Base-by-base conservation (phyloP, 23 red algal species). In the Gracilaria caudata region DNA sequence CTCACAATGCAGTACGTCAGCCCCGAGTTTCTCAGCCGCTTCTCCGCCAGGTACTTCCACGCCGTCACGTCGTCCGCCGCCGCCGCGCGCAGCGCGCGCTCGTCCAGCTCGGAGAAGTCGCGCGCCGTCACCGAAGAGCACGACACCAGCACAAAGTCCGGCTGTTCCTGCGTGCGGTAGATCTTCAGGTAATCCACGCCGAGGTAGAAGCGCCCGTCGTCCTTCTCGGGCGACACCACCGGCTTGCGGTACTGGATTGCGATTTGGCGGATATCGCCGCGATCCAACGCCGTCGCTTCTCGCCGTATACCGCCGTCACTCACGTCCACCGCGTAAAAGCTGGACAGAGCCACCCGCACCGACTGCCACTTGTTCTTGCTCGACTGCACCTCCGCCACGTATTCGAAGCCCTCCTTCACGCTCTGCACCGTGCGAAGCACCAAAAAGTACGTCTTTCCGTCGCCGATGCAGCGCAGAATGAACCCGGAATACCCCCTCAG, bases 91-190 rank as follows among this genome's bases (percentile, higher is more conserved):
- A 90, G 58, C 23, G 75, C 86, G 28, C 57, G 46, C 61, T 90
- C 86, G 51, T 90, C 86, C 32, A 90, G 74, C 54, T 43, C 75
- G 25, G 86, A 79, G 13, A 81, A 49, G 47, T 83, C 79, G 26
- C 90, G 90, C n/a, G 90, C 79, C 24, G 93, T 88, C 33, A 97
- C 89, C 36, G 91, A 83, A 4, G 81, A 74, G 43, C 87, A 95
- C 28, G 96, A 98, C 23, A 98, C 59, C 40, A 98, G 86, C 7
- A 98, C 91, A 81, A 98, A 98, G 57, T 98, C 96, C 8, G 96
- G 93, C 71, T 98, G 92, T 39, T 98, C 93, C 60, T 98, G 96
- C 26, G 93, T 98, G 21, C 96, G 92, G 75, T 95, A 98, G 71
- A 92, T 78, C 66, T 98, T 98, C n/a, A 98, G 64, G 61, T 98